These are phyloP conservation scores for Pseudonectria buxi DNA, from an alignment of 2,329 filamentous ascomycete genomes.

Conservation along the genomic window DNA sequence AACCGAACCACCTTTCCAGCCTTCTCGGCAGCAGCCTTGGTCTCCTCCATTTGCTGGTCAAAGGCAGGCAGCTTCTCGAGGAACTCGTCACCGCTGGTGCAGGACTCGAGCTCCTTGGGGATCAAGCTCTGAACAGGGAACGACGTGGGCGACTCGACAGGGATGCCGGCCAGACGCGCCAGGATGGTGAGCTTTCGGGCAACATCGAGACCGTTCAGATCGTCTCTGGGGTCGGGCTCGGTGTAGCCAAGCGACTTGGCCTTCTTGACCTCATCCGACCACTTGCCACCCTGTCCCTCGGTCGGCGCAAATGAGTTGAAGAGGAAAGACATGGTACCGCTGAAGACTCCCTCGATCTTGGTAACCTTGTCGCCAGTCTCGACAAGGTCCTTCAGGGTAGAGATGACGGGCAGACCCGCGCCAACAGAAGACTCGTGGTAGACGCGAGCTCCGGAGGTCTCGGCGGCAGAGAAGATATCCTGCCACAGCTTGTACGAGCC, in stretches of 20 bases:
- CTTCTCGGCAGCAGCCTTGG: slow-evolving; percentile 77
- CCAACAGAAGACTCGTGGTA: slow-evolving; percentile 96
- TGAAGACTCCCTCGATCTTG: slow-evolving; percentile 95
- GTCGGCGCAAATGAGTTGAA: slow-evolving; percentile 95
- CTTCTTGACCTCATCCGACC: slow-evolving; percentile 86
- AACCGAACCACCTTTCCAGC: slow-evolving; percentile 91
- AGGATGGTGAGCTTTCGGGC: slow-evolving; percentile 96
- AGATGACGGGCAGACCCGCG: slow-evolving; percentile 87
- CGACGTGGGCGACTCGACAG: slow-evolving; percentile 73
- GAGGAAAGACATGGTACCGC: slow-evolving; percentile 93
- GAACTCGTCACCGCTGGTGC: slow-evolving; percentile 76
- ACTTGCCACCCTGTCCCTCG: slow-evolving; percentile 65
- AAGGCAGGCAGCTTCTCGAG: slow-evolving; percentile 72
- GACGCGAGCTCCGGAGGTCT: slow-evolving; percentile 66
- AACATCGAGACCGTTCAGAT: slow-evolving; percentile 82
- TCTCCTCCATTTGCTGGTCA: slow-evolving; percentile 82
- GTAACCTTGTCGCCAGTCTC: slow-evolving; percentile 87
- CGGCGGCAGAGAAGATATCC: slow-evolving; percentile 72
- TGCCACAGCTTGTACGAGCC: slow-evolving; percentile 75
- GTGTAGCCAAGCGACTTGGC: slow-evolving; percentile 92
- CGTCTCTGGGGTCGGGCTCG: slow-evolving; percentile 80
- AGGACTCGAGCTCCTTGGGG: slow-evolving; percentile 74
- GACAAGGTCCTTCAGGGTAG: slow-evolving; percentile 87
- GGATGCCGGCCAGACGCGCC: slow-evolving; percentile 74
- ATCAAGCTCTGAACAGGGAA: slow-evolving; percentile 95